Evolutionary conservation across 208 protist genomes (phyloP), one percentile per base, ranked within the genome.

Genomic region (Trypanosoma grayi): DNA sequence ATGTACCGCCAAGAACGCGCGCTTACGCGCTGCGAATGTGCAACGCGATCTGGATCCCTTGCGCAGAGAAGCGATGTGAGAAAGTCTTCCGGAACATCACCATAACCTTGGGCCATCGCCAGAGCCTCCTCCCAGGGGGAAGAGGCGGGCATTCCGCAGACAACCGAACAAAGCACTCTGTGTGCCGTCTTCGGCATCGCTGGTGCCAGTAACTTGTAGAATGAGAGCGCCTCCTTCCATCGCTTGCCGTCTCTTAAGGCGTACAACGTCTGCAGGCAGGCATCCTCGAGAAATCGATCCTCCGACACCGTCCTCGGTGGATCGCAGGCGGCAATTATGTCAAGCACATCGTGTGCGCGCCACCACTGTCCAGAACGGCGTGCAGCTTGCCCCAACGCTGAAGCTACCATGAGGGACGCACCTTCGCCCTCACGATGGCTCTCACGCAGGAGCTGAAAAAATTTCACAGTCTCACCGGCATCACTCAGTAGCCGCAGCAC

Each of bases 401-500:
- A 79, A 10, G 82, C 76, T 3, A 77, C 82, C 30, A 92, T 79
- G 14, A 77, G 25, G 76, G 60, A 64, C 75, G 77, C 8, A 43
- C 27, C 13, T 10, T 56, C 39, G 45, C 55, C 25, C 20, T 51
- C 34, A 36, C 34, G 47, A 77, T 52, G 43, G 43, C 45, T 66
- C 56, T 94, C 79, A 18, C 37, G 28, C 25, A 91, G 52, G 3
- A 90, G 62, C 6, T 50, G 20, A 50, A 86, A 85, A 56, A 90
- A 85, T 22, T 47, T 47, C 4, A 59, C 41, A n/a, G 28, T 39
- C 30, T 76, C 66, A 31, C 81, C 82, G 9, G 84, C 87, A 73
- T 94, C 87, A 64, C 84, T 90, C 22, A 94, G 75, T n/a, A 94
- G 73, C 16, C 87, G 79, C 50, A 94, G 60, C 16, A 82, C 85